Percentiles rank a stretch among this genome's conserved stretches.
Evolutionary conservation across 495 filamentous ascomycete genomes (phyloP).

Genomic region (Xylaria flabelliformis): DNA sequence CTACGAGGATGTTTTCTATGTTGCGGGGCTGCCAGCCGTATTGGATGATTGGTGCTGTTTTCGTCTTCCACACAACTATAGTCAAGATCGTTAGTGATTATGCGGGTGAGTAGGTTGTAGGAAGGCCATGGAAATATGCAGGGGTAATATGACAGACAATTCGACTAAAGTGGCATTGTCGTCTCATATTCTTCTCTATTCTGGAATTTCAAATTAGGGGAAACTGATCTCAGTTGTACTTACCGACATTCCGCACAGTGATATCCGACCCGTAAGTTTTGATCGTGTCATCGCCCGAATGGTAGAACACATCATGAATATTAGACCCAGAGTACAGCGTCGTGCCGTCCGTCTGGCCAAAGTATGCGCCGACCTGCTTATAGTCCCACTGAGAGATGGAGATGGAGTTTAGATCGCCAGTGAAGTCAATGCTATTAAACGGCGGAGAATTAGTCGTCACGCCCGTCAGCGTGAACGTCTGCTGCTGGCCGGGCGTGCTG

Average conservation of each 20-base stretch:
- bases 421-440: not conserved
- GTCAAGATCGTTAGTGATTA: not conserved
- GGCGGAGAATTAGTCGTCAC: not conserved
- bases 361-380: not conserved
- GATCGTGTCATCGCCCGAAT: not conserved
- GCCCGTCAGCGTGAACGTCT: slow-evolving; percentile 5
- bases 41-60: slow-evolving; percentile 33
- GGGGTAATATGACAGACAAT: not conserved
- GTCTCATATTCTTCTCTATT: not conserved
- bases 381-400: not conserved
- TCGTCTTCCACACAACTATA: not conserved
- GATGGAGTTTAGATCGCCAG: not conserved
- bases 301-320: not conserved
- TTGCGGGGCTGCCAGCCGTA: slow-evolving; percentile 40
- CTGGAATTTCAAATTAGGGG: not conserved
- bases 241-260: not conserved
- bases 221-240: not conserved
- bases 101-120: not conserved
- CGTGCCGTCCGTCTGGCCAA: not conserved
- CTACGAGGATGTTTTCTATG: slow-evolving; percentile 33
- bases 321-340: not conserved
- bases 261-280: not conserved
- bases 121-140: not conserved
- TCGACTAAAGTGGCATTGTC: not conserved
- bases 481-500: not conserved